phyloP scores from a whole-genome alignment of 2,329 filamentous ascomycete species.

The Biscogniauxia marginata region DNA sequence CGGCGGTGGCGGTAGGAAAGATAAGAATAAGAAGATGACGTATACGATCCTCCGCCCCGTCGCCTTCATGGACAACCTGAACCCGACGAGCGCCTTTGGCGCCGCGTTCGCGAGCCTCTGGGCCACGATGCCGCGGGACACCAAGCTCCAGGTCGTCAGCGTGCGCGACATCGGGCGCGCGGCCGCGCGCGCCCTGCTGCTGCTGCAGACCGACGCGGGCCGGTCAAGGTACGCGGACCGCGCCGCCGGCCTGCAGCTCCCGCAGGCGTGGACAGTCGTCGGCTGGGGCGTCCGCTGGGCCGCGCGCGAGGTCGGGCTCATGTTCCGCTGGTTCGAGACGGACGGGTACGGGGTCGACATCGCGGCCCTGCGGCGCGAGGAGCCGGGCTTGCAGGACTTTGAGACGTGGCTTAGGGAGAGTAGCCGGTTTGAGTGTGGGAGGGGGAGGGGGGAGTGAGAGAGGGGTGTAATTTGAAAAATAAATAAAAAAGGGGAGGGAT shows the following conservation, averaged over 20 bases:
- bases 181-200: conserved; percentile 33
- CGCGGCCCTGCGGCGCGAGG: conserved; percentile 25
- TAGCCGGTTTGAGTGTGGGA: conserved; percentile 27
- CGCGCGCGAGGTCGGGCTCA: conserved; percentile 31
- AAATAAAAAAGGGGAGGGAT: not conserved
- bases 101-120: conserved; percentile 34
- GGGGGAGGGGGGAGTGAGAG: conserved; percentile 1
- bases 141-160: conserved; percentile 38
- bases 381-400: conserved; percentile 34
- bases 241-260: conserved; percentile 27
- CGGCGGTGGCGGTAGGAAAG: conserved; percentile 24
- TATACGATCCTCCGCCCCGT: conserved; percentile 41
- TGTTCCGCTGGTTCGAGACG: conserved; percentile 39
- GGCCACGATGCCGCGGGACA: conserved; percentile 25
- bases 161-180: conserved; percentile 39
- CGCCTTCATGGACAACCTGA: conserved; percentile 42
- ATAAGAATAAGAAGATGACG: conserved; percentile 21
- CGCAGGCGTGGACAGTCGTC: conserved; percentile 32
- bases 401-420: conserved; percentile 39
- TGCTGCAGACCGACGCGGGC: no score
- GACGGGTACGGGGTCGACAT: conserved; percentile 43
- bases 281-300: conserved; percentile 30
- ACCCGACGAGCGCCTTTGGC: conserved; percentile 32
- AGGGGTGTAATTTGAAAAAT: no score
- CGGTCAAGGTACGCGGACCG: conserved; percentile 16